Evolutionary conservation across 768 basidiomycete genomes (phyloP), one percentile per base, ranked within the genome.

Genomic region (Tylopilus intermedius): DNA sequence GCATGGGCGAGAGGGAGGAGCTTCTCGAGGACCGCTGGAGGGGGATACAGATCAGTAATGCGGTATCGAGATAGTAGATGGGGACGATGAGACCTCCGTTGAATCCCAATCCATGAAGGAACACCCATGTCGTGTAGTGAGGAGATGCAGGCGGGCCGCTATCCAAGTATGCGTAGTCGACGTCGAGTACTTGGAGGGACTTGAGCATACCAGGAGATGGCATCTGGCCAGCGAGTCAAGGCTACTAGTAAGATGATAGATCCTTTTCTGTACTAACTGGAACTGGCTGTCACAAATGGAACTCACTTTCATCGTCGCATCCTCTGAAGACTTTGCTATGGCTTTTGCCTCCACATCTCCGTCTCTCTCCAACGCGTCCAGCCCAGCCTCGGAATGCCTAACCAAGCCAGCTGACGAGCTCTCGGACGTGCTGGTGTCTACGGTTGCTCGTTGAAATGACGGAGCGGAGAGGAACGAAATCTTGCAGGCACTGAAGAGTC

Each of bases 261-360:
- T 18, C 18, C 18, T 18, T 18, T 18, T 18, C 18, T 18, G 18
- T 18, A 18, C 18, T 18, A 18, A 18, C 18, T 18, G 18, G 18
- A 18, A 18, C 18, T 18, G 18, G 24, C 2, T 24, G 24, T 24
- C 24, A 24, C 24, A 24, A 15, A 38, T 18, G 14, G 14, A 32
- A n/a, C 53, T 48, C 18, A 44, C 32, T 29, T 22, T 37, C 18
- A 11, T 15, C 11, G 8, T 21, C 37, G 18, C 53, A 9, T 49
- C 58, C 1, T 33, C 62, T 9, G 15, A 57, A 8, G 53, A 55
- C 46, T 67, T 75, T 41, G 62, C 59, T 13, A 53, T 71, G 55
- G 69, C 74, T n/a, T 64, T 68, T 49, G 52, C 59, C 47, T n/a
- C 18, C 18, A 51, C 55, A 11, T 71, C 58, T 1, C 57, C 58